phyloP scores from a whole-genome alignment of 768 basidiomycete genomes.

The Udeniomyces megalosporus region DNA sequence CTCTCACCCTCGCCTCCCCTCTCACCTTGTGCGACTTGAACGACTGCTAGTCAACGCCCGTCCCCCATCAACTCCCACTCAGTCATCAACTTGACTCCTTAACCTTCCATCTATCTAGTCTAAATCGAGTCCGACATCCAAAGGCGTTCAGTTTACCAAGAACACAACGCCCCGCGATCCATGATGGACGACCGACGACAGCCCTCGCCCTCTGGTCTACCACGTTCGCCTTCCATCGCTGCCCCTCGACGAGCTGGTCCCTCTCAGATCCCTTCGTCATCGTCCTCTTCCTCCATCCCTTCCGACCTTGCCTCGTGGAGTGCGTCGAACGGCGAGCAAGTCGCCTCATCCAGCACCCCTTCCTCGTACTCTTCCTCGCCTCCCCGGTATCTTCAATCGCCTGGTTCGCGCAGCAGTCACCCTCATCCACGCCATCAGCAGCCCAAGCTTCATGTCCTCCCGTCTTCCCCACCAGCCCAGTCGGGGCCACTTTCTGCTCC shows the following conservation, averaged over 20 bases:
- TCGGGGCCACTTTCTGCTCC: slow-evolving; percentile 4
- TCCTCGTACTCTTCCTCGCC: no score
- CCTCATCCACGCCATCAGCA: neutral
- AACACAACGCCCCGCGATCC: no score
- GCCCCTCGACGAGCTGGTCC: neutral
- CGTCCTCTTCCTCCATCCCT: neutral
- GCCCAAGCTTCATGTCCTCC: neutral
- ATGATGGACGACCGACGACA: neutral
- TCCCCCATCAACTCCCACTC: no score
- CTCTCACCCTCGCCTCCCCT: neutral
- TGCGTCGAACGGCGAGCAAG: no score
- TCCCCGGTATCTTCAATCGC: no score
- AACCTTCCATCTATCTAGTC: no score
- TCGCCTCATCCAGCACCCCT: neutral
- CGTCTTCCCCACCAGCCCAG: slow-evolving; percentile 1
- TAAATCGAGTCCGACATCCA: no score
- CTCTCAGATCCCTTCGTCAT: neutral
- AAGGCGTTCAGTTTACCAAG: no score
- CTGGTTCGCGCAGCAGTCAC: no score
- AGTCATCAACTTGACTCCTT: no score
- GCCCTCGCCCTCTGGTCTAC: neutral
- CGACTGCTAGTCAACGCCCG: no score
- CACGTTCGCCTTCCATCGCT: neutral
- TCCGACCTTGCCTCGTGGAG: no score
- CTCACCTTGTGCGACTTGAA: neutral